phyloP scores from a whole-genome alignment of 75 land plant genomes.

The Picea sitchensis region DNA sequence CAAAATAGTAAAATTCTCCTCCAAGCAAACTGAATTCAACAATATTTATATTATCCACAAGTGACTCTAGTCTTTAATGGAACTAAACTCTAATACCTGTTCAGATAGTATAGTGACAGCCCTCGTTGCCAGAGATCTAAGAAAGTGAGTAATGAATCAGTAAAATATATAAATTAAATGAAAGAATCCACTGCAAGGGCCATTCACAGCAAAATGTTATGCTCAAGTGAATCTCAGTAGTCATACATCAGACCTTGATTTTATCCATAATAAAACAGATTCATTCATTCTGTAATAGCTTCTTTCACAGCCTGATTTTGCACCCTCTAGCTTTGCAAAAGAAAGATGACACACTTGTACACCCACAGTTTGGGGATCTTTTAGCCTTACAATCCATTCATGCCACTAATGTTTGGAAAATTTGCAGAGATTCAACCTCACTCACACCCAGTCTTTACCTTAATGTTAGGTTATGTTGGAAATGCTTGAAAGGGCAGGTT shows the following conservation, averaged over 20 bases:
- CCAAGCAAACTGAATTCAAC: not conserved
- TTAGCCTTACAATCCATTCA: no score
- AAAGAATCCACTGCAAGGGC: not conserved
- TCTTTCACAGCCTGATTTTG: no score
- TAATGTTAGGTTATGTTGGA: not conserved
- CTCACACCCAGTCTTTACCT: not conserved
- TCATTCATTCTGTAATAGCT: no score
- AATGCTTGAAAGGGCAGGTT: not conserved
- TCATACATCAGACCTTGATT: not conserved
- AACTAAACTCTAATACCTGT: constrained; percentile 49
- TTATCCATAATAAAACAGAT: no score
- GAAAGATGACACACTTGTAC: no score
- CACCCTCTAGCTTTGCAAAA: no score
- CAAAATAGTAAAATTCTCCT: not conserved
- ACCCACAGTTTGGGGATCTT: no score
- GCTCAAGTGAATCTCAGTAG: not conserved
- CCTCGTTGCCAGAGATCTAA: constrained; percentile 98
- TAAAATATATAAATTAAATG: not conserved
- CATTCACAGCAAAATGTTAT: not conserved
- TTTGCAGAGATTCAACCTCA: not conserved
- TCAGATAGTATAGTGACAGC: constrained; percentile 72
- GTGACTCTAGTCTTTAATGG: not conserved
- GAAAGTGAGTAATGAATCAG: constrained; percentile 4
- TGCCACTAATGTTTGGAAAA: not conserved
- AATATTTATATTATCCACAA: not conserved